These are phyloP conservation scores for Eurotiales sp. DNA, from an alignment of 2,329 filamentous ascomycete species.

Conservation along the genomic window DNA sequence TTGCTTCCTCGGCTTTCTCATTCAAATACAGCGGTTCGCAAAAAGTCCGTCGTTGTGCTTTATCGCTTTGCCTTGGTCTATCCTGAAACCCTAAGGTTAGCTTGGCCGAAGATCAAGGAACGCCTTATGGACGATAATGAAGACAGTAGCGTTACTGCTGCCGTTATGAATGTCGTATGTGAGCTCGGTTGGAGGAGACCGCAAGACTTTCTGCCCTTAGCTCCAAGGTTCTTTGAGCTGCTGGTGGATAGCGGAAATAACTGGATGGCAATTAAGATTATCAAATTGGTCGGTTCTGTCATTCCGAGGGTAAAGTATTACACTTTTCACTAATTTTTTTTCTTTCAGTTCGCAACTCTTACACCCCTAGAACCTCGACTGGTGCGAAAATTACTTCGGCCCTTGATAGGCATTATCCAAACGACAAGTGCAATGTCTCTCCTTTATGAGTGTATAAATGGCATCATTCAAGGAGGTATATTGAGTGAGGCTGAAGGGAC, in stretches of 20 bases:
- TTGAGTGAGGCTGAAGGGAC: slow-evolving; percentile 76
- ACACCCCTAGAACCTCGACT: slow-evolving; percentile 89
- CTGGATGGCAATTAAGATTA: slow-evolving; percentile 99
- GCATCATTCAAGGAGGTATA: slow-evolving; percentile 95
- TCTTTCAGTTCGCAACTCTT: slow-evolving; percentile 76
- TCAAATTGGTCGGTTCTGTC: slow-evolving; percentile 71
- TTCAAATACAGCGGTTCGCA: slow-evolving; percentile 78
- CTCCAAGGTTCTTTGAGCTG: slow-evolving; percentile 86
- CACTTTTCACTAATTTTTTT: slow-evolving; percentile 22
- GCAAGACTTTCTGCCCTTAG: slow-evolving; percentile 87
- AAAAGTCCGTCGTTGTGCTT: slow-evolving; percentile 93
- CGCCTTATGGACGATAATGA: slow-evolving; percentile 84
- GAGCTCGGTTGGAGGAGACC: slow-evolving; percentile 92
- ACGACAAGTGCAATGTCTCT: slow-evolving; percentile 98
- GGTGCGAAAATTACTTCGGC: slow-evolving; percentile 85
- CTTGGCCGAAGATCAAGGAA: slow-evolving; percentile 98
- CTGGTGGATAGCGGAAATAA: slow-evolving; percentile 92
- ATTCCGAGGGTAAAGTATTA: background rate
- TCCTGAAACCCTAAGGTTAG: slow-evolving; percentile 83
- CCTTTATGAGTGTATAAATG: slow-evolving; percentile 96
- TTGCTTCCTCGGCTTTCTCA: slow-evolving; percentile 82
- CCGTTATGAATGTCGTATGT: slow-evolving; percentile 94
- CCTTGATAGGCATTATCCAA: slow-evolving; percentile 86
- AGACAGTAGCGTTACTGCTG: slow-evolving; percentile 88
- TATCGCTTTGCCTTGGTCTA: slow-evolving; percentile 95